These are phyloP conservation scores for Boletus edulis DNA, from an alignment of 768 basidiomycete species.

Conservation along the genomic window DNA sequence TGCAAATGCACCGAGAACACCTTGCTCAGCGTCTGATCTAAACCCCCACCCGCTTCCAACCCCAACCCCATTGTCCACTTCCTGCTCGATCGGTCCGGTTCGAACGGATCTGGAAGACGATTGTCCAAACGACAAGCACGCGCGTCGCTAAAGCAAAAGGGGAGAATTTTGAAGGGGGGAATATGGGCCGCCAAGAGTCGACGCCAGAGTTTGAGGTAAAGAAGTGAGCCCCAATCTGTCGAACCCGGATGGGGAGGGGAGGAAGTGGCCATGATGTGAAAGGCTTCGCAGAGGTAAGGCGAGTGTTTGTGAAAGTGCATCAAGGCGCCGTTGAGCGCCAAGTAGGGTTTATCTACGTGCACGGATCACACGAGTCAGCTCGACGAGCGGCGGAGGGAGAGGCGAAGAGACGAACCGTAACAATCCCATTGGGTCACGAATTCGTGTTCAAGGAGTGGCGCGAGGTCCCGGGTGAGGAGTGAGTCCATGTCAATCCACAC, in stretches of 20 bases:
- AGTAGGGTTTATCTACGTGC: slow-evolving; percentile 65
- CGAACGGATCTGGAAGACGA: slow-evolving; percentile 90
- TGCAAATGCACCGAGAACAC: slow-evolving; percentile 92
- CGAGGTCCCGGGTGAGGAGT: slow-evolving; percentile 81
- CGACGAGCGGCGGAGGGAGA: neutral
- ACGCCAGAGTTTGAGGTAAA: slow-evolving; percentile 91
- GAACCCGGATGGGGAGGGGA: slow-evolving; percentile 71
- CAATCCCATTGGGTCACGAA: slow-evolving; percentile 99
- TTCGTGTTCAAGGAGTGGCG: slow-evolving; percentile 88
- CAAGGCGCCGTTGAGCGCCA: slow-evolving; percentile 87
- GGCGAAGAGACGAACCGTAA: slow-evolving; percentile 60
- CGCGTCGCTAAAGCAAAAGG: slow-evolving; percentile 93
- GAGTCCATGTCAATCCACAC: slow-evolving; percentile 99
- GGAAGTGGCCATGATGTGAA: slow-evolving; percentile 82
- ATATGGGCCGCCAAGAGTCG: slow-evolving; percentile 69
- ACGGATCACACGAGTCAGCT: neutral
- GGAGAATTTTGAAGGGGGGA: slow-evolving; percentile 87
- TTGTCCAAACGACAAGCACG: slow-evolving; percentile 91
- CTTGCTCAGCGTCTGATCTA: slow-evolving; percentile 60
- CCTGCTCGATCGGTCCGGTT: slow-evolving; percentile 48
- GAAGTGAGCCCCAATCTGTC: slow-evolving; percentile 91
- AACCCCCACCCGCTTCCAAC: slow-evolving; percentile 56
- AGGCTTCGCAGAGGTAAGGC: slow-evolving; percentile 95
- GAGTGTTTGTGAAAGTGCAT: slow-evolving; percentile 92
- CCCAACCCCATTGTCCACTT: slow-evolving; percentile 69